Evolutionary conservation across 768 basidiomycete species (phyloP), one percentile per base, ranked within the genome.

Genomic region (Suillus ampliporus): DNA sequence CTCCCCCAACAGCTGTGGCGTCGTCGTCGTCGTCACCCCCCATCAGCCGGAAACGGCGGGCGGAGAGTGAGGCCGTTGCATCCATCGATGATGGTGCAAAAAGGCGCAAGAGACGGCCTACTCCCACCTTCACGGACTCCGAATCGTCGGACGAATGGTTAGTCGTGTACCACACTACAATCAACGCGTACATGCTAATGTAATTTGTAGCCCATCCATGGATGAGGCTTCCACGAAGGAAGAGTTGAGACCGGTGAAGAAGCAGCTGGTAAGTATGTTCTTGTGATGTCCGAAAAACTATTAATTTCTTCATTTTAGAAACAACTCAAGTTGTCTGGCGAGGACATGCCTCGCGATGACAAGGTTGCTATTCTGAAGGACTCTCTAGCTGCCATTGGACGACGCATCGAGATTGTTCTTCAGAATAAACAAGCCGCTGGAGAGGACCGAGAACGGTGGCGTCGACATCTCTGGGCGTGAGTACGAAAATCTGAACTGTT

Each of bases 321-420:
- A 89, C 91, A 94, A 80, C 84, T 99, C 44, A 99, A 98, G 76
- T 78, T 93, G 51, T 94, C 93, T 14, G 96, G 95, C 28, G 95
- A 95, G 65, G 89, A 95, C 66, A 91, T 98, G 84, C 90, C 90
- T 61, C 85, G 96, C 69, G 96, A 98, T 69, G 94, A 98, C 75
- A 99, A 99, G 77, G 93, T 99, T 68, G 89, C 90, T 0, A 94
- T 97, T 50, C 80, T 99, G 68, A 99, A 99, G 74, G 95, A 98
- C 69, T 97, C 96, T 41, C 84, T 99, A 34, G 89, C 94, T 61
- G 92, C 92, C 11, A 97, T 99, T 62, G 97, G 97, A 40, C 86
- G 88, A 65, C 89, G 95, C 50, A 99, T 99, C 69, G 95, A 97
- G 69, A 74, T 77, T 47, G 94, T 98, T 3, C 82, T 97, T 34